A percentile compares a stretch with the other conserved stretches of the same genome.
These are phyloP conservation scores for Diaporthe sp. DNA, from an alignment of 2,329 filamentous ascomycete genomes.

Conservation along the genomic window DNA sequence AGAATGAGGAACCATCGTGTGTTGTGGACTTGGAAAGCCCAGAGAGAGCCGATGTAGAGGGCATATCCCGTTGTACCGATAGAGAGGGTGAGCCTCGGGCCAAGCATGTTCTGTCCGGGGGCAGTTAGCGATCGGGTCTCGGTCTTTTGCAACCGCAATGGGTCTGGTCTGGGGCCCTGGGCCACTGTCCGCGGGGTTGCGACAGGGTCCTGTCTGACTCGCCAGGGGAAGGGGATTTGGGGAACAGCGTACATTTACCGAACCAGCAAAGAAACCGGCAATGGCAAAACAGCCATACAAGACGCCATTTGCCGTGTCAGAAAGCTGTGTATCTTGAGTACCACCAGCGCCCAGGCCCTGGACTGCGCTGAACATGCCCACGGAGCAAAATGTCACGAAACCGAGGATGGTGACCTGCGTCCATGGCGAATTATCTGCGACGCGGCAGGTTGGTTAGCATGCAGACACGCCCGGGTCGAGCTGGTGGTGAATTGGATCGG, in stretches of 20 bases:
- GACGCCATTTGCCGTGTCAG: conserved; percentile 43
- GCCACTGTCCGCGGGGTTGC: conserved; percentile 2
- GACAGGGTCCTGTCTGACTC: background rate
- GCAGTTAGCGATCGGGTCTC: conserved; percentile 4
- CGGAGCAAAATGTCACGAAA: conserved; percentile 45
- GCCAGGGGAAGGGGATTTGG: background rate
- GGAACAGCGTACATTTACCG: conserved; percentile 40
- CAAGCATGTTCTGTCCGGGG: conserved; percentile 43
- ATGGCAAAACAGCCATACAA: conserved; percentile 44
- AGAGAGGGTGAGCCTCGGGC: conserved; percentile 42
- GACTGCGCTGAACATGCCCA: conserved; percentile 45
- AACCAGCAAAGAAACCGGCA: conserved; percentile 41
- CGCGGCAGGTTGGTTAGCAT: background rate
- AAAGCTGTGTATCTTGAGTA: conserved; percentile 40
- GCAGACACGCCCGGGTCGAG: background rate
- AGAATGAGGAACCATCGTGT: conserved; percentile 44
- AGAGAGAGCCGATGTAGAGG: conserved; percentile 42
- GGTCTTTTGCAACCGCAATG: background rate
- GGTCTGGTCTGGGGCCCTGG: background rate
- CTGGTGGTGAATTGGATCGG: background rate
- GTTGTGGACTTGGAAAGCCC: conserved; percentile 42
- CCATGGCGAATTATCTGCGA: conserved; percentile 43
- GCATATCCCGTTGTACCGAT: conserved; percentile 42
- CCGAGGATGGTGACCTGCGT: conserved; percentile 44
- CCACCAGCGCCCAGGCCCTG: conserved; percentile 42